Evolutionary conservation across 2,329 filamentous ascomycete genomes (phyloP).

Genomic region (Akanthomyces lecanii): DNA sequence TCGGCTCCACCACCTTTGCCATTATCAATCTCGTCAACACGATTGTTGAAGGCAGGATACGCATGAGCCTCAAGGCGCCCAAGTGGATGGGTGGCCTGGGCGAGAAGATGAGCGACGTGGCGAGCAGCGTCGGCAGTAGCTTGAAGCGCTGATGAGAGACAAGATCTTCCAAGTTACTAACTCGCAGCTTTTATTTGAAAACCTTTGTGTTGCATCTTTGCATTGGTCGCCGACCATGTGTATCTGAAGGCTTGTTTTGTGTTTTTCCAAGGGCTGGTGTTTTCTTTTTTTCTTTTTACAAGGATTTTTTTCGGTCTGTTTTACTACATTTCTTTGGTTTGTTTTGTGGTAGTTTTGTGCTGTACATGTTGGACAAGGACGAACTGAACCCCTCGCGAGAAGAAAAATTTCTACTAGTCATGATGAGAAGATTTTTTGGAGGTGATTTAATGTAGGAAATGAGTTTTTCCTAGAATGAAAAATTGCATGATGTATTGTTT

Average conservation of each 20-base stretch:
- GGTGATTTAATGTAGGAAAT: slow-evolving; percentile 11
- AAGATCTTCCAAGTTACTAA: not conserved
- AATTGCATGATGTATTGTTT: not conserved
- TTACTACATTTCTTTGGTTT: slow-evolving; percentile 14
- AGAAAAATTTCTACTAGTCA: not conserved
- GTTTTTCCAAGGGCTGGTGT: not conserved
- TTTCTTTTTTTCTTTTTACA: not conserved
- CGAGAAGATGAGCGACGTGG: slow-evolving; percentile 42
- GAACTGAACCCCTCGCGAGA: not conserved
- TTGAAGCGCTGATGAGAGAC: slow-evolving; percentile 21
- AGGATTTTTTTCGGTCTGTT: not conserved
- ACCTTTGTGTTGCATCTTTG: not conserved
- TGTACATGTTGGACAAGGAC: slow-evolving; percentile 7
- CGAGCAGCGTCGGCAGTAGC: slow-evolving; percentile 47
- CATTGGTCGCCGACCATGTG: slow-evolving; percentile 2
- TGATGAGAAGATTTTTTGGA: not conserved
- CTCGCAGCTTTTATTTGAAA: not conserved
- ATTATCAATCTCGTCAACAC: slow-evolving; percentile 80
- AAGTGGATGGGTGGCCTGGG: slow-evolving; percentile 45
- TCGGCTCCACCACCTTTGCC: slow-evolving; percentile 77
- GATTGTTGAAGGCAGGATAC: slow-evolving; percentile 78
- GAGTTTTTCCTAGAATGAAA: not conserved
- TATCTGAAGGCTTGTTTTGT: slow-evolving; percentile 11
- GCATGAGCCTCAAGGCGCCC: slow-evolving; percentile 52
- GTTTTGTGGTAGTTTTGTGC: not conserved